A percentile compares a stretch with the other conserved stretches of the same genome.
Evolutionary conservation across 768 basidiomycete genomes (phyloP).

Genomic region (Sporobolomyces roseus): DNA sequence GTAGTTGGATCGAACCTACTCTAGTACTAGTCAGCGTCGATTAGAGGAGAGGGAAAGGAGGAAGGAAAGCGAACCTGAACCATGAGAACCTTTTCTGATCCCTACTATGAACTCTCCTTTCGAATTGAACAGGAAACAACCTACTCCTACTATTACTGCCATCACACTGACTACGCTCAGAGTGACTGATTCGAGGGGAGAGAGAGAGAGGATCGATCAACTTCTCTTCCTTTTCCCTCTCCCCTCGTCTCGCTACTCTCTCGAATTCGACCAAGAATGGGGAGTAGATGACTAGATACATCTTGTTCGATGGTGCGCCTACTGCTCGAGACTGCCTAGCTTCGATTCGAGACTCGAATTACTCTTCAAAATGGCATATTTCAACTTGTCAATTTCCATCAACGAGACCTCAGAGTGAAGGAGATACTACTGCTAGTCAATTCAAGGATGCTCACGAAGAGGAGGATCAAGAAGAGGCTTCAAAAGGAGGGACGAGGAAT

Average conservation of each 20-base stretch:
- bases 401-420: background rate
- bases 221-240: background rate
- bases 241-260: no score
- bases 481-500: background rate
- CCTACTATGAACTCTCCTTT: constrained; percentile 18
- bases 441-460: background rate
- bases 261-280: no score
- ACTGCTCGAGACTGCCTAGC: background rate
- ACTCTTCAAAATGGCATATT: background rate
- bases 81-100: constrained; percentile 36
- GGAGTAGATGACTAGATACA: constrained; percentile 18
- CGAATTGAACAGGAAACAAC: constrained; percentile 21
- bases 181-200: background rate
- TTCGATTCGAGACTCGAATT: background rate
- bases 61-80: constrained; percentile 27
- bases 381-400: background rate
- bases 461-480: background rate
- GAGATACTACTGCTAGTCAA: background rate
- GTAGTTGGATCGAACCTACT: constrained; percentile 33
- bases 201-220: no score
- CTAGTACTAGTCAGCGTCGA: no score
- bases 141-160: constrained; percentile 24
- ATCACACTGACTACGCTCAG: no score
- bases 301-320: constrained; percentile 26
- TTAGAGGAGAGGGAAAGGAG: background rate